Evolutionary conservation across 495 filamentous ascomycete genomes (phyloP), one percentile per base, ranked within the genome.

Genomic region (Penicillium cinerascens): DNA sequence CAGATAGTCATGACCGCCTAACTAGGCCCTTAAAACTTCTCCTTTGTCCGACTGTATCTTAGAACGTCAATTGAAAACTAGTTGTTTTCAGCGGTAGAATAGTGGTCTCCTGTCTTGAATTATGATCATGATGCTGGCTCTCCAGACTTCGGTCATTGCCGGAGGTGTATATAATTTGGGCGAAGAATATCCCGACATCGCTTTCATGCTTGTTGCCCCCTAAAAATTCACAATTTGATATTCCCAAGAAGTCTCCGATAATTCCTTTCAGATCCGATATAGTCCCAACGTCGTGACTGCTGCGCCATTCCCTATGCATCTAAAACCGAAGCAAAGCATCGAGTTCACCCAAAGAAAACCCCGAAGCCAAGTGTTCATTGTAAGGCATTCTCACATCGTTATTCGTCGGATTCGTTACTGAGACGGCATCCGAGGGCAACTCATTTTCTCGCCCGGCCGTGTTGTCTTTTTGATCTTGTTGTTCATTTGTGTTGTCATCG

Each of bases 251-350:
- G n/a, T n/a, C n/a, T n/a, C n/a, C n/a, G n/a, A n/a, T 4, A 33
- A 33, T 10, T 8, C 29, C 29, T 33, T 13, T 13, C 3, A 23
- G 6, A 33, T 13, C 29, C 29, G 2, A 4, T 33, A 3, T 4
- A 15, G 13, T 33, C 11, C 11, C 8, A 33, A 33, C 13, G 13
- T 13, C 29, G 11, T 2, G 13, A 1, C 29, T 13, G 29, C 11
- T 33, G 29, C 29, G 11, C 29, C 29, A 33, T 33, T 13, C n/a
- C 6, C n/a, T n/a, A n/a, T n/a, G n/a, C 10, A 0, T 7, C 16
- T 20, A 39, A 18, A 50, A 50, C 17, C 47, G 15, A 16, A 44
- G 42, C 20, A 52, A 42, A 17, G 33, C 49, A 44, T 52, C 41
- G 8, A 52, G 49, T 27, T 50, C 47, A 0, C 47, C 47, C 11